phyloP scores from a whole-genome alignment of 495 filamentous ascomycete species.

The Lophiotrema nucula region DNA sequence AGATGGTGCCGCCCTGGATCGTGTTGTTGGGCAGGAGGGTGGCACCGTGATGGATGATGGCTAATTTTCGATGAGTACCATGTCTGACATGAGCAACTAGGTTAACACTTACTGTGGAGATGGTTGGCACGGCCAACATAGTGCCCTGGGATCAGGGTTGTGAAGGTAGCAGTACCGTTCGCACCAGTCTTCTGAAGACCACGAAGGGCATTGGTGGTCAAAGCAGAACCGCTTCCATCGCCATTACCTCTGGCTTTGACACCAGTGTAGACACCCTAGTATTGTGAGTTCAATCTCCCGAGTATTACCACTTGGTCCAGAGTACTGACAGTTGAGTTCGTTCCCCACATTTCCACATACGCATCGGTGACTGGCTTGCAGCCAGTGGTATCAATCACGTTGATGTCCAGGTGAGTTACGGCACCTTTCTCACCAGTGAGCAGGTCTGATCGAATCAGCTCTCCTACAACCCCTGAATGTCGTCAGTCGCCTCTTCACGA shows the following conservation, averaged over 20 bases:
- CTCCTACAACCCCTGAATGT: slow-evolving; percentile 33
- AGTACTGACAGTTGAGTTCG: slow-evolving; percentile 51
- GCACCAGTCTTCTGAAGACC: slow-evolving; percentile 50
- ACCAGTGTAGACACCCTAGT: slow-evolving; percentile 52
- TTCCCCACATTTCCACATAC: slow-evolving; percentile 62
- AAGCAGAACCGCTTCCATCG: slow-evolving; percentile 35
- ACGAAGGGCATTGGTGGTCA: slow-evolving; percentile 52
- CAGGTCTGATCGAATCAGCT: slow-evolving; percentile 54
- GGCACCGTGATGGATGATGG: slow-evolving; percentile 37
- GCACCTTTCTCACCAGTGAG: slow-evolving; percentile 57
- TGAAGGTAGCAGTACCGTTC: slow-evolving; percentile 57
- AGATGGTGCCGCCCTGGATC: slow-evolving; percentile 50
- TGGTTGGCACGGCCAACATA: slow-evolving; percentile 60
- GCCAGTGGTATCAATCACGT: slow-evolving; percentile 58
- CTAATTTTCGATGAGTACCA: not conserved
- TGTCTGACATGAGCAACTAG: not conserved
- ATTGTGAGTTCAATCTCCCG: not conserved
- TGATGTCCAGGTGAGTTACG: slow-evolving; percentile 57
- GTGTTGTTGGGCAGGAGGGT: slow-evolving; percentile 54
- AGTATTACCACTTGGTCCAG: not conserved
- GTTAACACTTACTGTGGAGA: slow-evolving; percentile 44
- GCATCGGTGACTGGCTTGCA: slow-evolving; percentile 55
- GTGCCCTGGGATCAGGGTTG: slow-evolving; percentile 60
- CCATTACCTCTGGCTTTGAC: slow-evolving; percentile 30
- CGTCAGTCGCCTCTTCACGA: not conserved